These are phyloP conservation scores for Annulohypoxylon moriforme DNA, from an alignment of 495 filamentous ascomycete species.

Conservation along the genomic window DNA sequence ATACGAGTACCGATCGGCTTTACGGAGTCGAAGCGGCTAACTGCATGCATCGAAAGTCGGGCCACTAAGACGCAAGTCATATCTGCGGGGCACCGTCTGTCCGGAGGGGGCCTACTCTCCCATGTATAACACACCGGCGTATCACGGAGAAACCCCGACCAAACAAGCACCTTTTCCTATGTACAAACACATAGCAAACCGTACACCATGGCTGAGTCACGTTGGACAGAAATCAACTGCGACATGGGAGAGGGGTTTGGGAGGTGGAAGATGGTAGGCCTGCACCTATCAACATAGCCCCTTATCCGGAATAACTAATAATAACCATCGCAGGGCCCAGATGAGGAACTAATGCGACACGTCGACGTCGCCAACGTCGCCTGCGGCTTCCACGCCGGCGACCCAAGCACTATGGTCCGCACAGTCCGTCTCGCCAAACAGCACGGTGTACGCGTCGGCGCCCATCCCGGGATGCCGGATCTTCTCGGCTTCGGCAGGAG, in stretches of 20 bases:
- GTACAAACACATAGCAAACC: not conserved
- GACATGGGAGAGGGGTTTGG: constrained; percentile 51
- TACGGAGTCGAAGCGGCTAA: not conserved
- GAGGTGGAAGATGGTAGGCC: constrained; percentile 44
- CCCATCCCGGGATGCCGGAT: constrained; percentile 71
- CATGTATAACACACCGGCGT: not conserved
- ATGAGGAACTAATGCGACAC: constrained; percentile 67
- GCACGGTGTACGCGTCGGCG: constrained; percentile 65
- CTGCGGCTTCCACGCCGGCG: constrained; percentile 69
- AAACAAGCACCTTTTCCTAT: too few relatives aligned
- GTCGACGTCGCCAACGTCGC: constrained; percentile 73
- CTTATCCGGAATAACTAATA: not conserved
- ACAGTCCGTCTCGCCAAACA: constrained; percentile 67
- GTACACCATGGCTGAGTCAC: constrained; percentile 38
- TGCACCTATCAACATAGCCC: not conserved
- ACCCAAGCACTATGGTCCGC: constrained; percentile 69
- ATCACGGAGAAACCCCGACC: not conserved
- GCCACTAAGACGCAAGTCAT: not conserved
- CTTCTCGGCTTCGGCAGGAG: constrained; percentile 71
- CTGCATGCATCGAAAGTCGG: not conserved
- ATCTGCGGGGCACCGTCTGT: constrained; percentile 1
- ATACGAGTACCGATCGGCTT: not conserved
- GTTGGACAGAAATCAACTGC: constrained; percentile 46
- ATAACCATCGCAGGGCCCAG: constrained; percentile 55
- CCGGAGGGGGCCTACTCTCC: not conserved